Base-by-base conservation (phyloP, 2,329 filamentous ascomycete species). In the Curvularia verruculosa region DNA sequence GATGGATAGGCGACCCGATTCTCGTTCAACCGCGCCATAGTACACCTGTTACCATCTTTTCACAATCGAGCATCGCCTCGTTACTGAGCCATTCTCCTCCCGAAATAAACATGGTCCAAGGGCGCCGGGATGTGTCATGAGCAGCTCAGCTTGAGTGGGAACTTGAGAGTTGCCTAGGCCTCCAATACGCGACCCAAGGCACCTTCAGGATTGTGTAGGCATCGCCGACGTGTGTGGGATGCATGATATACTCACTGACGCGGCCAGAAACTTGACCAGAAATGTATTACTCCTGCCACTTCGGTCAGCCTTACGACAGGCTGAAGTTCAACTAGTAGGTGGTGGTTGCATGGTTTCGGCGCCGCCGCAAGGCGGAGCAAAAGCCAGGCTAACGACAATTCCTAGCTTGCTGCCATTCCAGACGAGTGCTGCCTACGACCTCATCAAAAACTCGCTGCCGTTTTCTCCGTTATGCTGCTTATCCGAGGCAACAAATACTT, bases 251-350 rank as follows among this genome's bases (percentile, higher is more conserved):
- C 28, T 29, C 34, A 40, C 48, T 52, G 13, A 58, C 52, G 56
- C 48, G 24, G 56, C 56, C 58, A 60, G 60, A 63, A 61, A 56
- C 56, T 64, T 61, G 39, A 52, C 31, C 26, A 43, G 45, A 54
- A 57, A 56, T 37, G 49, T 61, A 59, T 48, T 61, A 58, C 49
- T 64, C 56, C 57, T 49, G 66, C 51, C 46, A 63, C 54, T 53
- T 41, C 60, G 69, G 63, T 75, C 65, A 68, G 72, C 72, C 73
- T 75, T 63, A 70, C 61, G 54, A 54, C 39, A 58, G 65, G 68
- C 67, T 48, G 54, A 44, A 37, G 21, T 49, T 29, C 26, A 18
- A 44, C 21, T 60, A 72, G 61, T 48, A 64, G 73, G 58, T 74
- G 70, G 71, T 54, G 52, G 47, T 55, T 70, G 69, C 68, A 70